Base-by-base conservation (phyloP, 2,329 filamentous ascomycete genomes). In the Nakataea oryzae region DNA sequence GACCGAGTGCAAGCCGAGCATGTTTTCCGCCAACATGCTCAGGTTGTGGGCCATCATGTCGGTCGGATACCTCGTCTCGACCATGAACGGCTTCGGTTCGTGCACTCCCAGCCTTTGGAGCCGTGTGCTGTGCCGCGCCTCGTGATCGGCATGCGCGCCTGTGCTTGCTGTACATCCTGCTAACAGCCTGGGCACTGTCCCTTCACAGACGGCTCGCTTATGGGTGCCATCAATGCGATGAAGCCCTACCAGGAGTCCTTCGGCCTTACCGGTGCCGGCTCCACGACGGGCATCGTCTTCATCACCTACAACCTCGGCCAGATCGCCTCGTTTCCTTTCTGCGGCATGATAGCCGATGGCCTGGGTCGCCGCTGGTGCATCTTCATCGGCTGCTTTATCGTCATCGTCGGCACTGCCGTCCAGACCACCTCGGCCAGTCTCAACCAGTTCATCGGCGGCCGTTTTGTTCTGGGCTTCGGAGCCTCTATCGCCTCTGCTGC, bases 401-500 rank as follows among this genome's bases (percentile, higher is more conserved):
- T 85, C 58, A 69, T 83, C 26, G 61, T 81, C 54, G 81, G 81
- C 14, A 79, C 79, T 2, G 76, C 80, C 59, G 67, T 85, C 29
- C 79, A 82, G 68, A 75, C 75, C 3, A 75, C 81, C 12, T 75
- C 79, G 41, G 68, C 75, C 59, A 74, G 73, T 57, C 73, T 77
- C 1, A 74, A 72, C 12, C 78, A 81, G 63, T 86, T 87, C 70
- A 82, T 86, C 71, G 81, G 74, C 9, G 80, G 81, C 7, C 75
- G 81, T 28, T 83, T 84, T 67, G 67, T 83, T 28, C 75, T 84
- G 26, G 81, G 81, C 8, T 81, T 83, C 62, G 85, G 85, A 54
- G 83, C 85, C 55, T 78, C 81, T 2, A 83, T 88, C 63, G 80
- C 81, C 4, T 79, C 81, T 6, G 79, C 82, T 3, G 83, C 84